Evolutionary conservation across 495 filamentous ascomycete genomes (phyloP), one percentile per base, ranked within the genome.

Genomic region (Gamarada debralockiae): DNA sequence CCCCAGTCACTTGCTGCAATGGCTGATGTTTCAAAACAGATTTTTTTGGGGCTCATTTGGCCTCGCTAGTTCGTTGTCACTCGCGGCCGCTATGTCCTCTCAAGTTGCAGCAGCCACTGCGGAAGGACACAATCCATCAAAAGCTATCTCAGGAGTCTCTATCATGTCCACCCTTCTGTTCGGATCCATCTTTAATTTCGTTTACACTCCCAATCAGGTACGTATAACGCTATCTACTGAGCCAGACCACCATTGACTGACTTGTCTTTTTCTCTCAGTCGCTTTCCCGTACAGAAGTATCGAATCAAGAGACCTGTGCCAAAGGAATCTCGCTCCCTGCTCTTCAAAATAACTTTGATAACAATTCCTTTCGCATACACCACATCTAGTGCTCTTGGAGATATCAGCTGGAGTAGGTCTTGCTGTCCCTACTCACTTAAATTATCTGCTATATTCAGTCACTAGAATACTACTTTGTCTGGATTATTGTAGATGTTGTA

Each of bases 381-480:
- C 8, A 53, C 50, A 8, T 44, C 37, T 34, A 53, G 45, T 24
- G 50, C 50, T 13, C 27, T 46, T 17, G 50, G 50, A 6, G 42
- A 45, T 53, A 53, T 42, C 21, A 50, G 38, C 17, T 52, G 37
- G 38, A 52, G n/a, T n/a, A n/a, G n/a, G n/a, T n/a, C n/a, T n/a
- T n/a, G n/a, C n/a, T n/a, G 39, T 17, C 13, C 18, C 14, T 22
- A 9, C 18, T 10, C 12, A 12, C 33, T 36, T 6, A 12, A 13
- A 36, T 36, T 36, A 12, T 36, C 33, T 45, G 12, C n/a, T 25
- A 25, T 25, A 3, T 36, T 12, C 10, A n/a, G n/a, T n/a, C n/a
- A n/a, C n/a, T n/a, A n/a, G n/a, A 55, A 24, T 55, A 55, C 36
- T 55, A 42, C 52, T 55, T 55, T 34, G 52, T 55, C 42, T 55